Conservation (phyloP, 2,329 filamentous ascomycete species). For the Cladosporium sp. region DNA sequence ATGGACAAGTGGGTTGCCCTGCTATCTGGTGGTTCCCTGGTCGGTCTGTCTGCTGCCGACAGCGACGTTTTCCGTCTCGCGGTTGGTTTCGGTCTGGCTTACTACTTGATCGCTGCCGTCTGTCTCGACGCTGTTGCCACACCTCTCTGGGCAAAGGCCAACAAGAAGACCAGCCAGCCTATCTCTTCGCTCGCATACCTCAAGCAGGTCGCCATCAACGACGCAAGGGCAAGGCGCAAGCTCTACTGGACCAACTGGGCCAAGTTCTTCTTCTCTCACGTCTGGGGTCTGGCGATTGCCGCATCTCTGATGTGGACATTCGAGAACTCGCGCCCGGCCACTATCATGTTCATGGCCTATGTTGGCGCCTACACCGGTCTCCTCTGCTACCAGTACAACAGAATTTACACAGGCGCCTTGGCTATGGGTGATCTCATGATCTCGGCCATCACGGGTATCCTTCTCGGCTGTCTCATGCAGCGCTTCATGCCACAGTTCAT, state of each 20-base stretch:
- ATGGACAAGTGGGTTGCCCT: constrained; percentile 51
- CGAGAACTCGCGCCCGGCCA: constrained; percentile 35
- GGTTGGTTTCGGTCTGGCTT: constrained; percentile 51
- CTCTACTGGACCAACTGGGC: constrained; percentile 47
- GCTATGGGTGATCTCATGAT: constrained; percentile 43
- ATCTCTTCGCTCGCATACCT: constrained; percentile 28
- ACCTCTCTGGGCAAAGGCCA: constrained; percentile 17
- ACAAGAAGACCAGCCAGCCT: constrained; percentile 17
- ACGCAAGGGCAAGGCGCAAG: constrained; percentile 40
- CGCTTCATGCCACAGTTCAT: constrained; percentile 33
- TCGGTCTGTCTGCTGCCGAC: constrained; percentile 32
- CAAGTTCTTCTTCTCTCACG: constrained; percentile 46
- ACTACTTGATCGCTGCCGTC: constrained; percentile 52
- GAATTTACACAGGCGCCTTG: constrained; percentile 40
- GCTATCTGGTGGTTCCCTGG: constrained; percentile 36
- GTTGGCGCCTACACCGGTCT: constrained; percentile 47
- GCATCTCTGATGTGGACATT: constrained; percentile 49
- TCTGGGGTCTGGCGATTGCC: constrained; percentile 48
- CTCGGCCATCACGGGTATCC: constrained; percentile 42
- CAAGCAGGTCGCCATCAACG: constrained; percentile 39
- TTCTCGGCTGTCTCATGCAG: constrained; percentile 42
- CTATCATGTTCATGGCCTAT: constrained; percentile 47
- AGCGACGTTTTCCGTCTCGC: constrained; percentile 39
- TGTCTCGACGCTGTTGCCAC: constrained; percentile 46
- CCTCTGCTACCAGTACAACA: constrained; percentile 48